Percentiles rank a stretch among this genome's conserved stretches.
These are phyloP conservation scores for Euphrasia arctica DNA, from an alignment of 305 asterid species.

Conservation along the genomic window DNA sequence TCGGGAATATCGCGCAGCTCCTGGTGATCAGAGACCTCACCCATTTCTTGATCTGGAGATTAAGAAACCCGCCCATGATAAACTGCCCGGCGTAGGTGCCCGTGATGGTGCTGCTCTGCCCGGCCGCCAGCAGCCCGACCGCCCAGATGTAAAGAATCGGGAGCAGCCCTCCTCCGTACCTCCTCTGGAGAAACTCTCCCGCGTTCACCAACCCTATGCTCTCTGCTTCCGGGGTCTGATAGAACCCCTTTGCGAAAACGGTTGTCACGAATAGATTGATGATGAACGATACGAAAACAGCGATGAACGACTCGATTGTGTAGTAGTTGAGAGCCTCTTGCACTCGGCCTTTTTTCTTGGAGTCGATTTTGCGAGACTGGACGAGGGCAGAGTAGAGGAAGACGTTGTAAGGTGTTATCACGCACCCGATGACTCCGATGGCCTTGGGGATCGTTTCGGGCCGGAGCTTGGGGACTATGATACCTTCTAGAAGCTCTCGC, in stretches of 20 bases:
- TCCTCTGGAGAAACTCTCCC: slow-evolving; percentile 57
- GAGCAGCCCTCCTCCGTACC: slow-evolving; percentile 62
- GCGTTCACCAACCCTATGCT: slow-evolving; percentile 65
- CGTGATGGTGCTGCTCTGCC: slow-evolving; percentile 79
- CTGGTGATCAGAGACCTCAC: slow-evolving; percentile 62
- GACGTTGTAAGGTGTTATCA: slow-evolving; percentile 77
- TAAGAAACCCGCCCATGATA: slow-evolving; percentile 78
- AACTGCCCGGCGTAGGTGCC: slow-evolving; percentile 88
- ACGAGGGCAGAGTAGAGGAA: slow-evolving; percentile 74
- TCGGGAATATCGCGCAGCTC: slow-evolving; percentile 66
- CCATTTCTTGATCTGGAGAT: slow-evolving; percentile 63
- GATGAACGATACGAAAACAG: slow-evolving; percentile 60
- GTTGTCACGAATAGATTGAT: slow-evolving; percentile 66
- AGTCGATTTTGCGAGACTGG: slow-evolving; percentile 63
- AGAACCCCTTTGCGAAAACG: slow-evolving; percentile 73
- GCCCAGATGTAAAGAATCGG: slow-evolving; percentile 78
- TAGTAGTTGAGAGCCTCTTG: slow-evolving; percentile 79
- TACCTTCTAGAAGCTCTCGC: slow-evolving; percentile 51
- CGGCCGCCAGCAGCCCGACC: slow-evolving; percentile 72
- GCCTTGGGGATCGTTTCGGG: slow-evolving; percentile 58
- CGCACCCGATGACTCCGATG: slow-evolving; percentile 72
- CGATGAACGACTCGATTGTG: slow-evolving; percentile 57
- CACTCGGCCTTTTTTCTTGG: slow-evolving; percentile 53
- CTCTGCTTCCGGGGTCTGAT: slow-evolving; percentile 43
- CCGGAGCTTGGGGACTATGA: slow-evolving; percentile 53